These are phyloP conservation scores for Geotrichum candidum DNA, from an alignment of 1,139 yeast species.

Conservation along the genomic window DNA sequence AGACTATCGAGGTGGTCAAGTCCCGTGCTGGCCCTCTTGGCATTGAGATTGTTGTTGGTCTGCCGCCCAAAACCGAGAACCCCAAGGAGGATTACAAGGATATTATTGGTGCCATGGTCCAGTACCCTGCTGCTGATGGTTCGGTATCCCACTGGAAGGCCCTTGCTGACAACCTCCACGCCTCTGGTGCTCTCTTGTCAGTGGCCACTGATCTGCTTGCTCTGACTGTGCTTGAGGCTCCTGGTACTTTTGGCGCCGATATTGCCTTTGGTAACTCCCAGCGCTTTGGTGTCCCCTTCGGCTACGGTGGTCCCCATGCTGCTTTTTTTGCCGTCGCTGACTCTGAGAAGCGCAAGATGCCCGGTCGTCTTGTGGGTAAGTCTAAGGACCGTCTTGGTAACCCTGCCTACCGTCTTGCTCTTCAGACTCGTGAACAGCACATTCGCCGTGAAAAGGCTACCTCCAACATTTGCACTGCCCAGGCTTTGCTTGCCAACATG, in stretches of 20 bases:
- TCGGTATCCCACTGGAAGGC: slow-evolving; percentile 49
- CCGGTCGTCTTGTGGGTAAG: slow-evolving; percentile 92
- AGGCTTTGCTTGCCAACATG: slow-evolving; percentile 91
- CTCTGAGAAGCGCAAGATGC: slow-evolving; percentile 81
- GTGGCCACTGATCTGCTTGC: slow-evolving; percentile 90
- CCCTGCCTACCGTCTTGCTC: slow-evolving; percentile 81
- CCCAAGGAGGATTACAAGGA: slow-evolving; percentile 44
- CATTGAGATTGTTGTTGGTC: slow-evolving; percentile 59
- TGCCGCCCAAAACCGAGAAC: slow-evolving; percentile 38
- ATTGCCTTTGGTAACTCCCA: slow-evolving; percentile 90
- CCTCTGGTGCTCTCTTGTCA: slow-evolving; percentile 66
- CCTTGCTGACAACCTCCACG: slow-evolving; percentile 62
- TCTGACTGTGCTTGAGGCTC: slow-evolving; percentile 76
- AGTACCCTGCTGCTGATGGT: slow-evolving; percentile 90
- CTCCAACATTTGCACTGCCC: slow-evolving; percentile 95
- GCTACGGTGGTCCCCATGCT: slow-evolving; percentile 98
- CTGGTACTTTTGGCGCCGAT: slow-evolving; percentile 83
- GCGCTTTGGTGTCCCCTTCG: slow-evolving; percentile 95
- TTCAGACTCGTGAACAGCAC: slow-evolving; percentile 97
- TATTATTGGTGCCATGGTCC: slow-evolving; percentile 78
- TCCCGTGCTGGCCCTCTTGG: slow-evolving; percentile 75
- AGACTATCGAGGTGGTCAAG: slow-evolving; percentile 70
- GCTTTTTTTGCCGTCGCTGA: slow-evolving; percentile 87
- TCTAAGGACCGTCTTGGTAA: slow-evolving; percentile 88
- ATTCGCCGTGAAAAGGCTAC: slow-evolving; percentile 97